Conservation (phyloP, 257 asterid genomes). For the Solanum clarkiae region DNA sequence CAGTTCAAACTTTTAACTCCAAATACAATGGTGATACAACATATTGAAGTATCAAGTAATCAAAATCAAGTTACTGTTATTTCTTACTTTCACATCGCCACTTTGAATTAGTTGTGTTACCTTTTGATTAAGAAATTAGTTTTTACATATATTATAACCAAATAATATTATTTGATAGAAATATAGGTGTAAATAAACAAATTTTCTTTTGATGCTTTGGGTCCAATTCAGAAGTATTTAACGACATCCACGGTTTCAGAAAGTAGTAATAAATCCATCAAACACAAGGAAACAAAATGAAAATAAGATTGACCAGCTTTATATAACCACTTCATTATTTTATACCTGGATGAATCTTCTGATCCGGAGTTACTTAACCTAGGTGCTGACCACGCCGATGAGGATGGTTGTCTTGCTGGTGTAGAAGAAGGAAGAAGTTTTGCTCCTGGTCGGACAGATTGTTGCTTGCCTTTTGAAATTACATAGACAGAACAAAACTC, state of each 20-base stretch:
- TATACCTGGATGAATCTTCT: conserved; percentile 28
- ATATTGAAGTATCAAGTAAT: background rate
- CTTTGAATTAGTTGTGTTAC: no score
- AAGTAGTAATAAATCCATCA: background rate
- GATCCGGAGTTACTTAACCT: conserved; percentile 8
- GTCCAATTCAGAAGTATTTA: background rate
- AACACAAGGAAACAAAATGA: background rate
- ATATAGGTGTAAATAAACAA: background rate
- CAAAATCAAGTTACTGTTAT: no score
- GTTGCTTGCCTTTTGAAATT: conserved; percentile 44
- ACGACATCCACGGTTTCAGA: background rate
- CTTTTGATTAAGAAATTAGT: no score
- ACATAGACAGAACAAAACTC: conserved; percentile 66
- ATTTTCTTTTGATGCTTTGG: background rate
- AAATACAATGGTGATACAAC: background rate
- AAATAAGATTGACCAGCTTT: background rate
- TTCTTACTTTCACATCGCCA: no score
- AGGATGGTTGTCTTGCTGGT: conserved; percentile 9
- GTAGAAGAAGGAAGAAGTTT: background rate
- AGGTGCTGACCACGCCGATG: background rate
- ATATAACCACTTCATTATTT: background rate
- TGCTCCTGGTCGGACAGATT: conserved; percentile 50
- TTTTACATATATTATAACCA: no score
- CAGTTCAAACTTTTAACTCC: background rate
- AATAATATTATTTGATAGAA: no score